Conservation (phyloP, 1,284 basidiomycete genomes). For the Polyporus tsugae region DNA sequence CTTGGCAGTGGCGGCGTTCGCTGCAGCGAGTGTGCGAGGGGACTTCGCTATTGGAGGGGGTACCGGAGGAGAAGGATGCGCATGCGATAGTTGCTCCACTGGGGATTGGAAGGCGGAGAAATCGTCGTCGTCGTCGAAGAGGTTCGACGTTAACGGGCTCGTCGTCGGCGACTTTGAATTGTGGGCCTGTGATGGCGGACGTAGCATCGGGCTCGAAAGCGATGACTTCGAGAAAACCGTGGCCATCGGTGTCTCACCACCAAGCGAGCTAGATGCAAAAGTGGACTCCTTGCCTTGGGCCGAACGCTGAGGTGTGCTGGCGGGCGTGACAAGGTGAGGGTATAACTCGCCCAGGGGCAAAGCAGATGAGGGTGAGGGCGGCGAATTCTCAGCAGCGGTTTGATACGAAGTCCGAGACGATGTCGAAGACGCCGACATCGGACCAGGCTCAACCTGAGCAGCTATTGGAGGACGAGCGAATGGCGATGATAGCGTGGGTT, state of each 20-base stretch:
- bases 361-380: conserved; percentile 24
- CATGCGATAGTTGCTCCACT: conserved; percentile 8
- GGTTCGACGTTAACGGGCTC: conserved; percentile 20
- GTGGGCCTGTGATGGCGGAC: conserved; percentile 7
- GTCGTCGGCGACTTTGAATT: conserved; percentile 9
- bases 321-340: conserved; percentile 22
- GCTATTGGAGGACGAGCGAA: conserved; percentile 45
- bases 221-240: conserved; percentile 15
- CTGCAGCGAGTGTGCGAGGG: conserved; percentile 16
- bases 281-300: conserved; percentile 10
- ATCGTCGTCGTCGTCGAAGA: conserved; percentile 40
- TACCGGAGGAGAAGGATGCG: conserved; percentile 10
- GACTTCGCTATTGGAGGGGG: conserved; percentile 31
- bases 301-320: conserved; percentile 22
- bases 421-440: conserved; percentile 31
- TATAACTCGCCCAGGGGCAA: conserved; percentile 28
- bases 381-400: conserved; percentile 25
- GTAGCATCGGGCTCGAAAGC: conserved; percentile 3
- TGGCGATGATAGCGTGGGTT: conserved; percentile 26
- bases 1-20: conserved; percentile 5
- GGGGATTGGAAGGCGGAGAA: conserved; percentile 44
- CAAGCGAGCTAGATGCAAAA: not conserved
- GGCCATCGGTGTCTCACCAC: conserved; percentile 20
- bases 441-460: conserved; percentile 44
- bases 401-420: conserved; percentile 27